Evolutionary conservation across 768 basidiomycete species (phyloP).

Genomic region (Trametes gibbosa): DNA sequence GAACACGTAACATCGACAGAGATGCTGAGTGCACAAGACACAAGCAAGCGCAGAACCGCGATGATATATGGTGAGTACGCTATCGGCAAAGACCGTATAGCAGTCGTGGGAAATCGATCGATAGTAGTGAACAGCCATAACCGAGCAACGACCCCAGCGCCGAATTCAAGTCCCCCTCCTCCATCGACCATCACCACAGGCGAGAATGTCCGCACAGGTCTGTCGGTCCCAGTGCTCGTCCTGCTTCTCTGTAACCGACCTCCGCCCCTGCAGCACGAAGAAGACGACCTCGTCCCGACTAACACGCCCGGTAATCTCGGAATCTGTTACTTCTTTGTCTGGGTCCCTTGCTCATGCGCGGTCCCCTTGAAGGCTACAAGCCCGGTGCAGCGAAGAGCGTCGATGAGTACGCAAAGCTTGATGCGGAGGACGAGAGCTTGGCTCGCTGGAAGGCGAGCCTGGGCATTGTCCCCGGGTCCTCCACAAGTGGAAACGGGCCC

Average conservation of each 20-base stretch:
- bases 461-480: constrained; percentile 65
- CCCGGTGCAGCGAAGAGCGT: constrained; percentile 62
- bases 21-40: too few species aligned
- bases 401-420: constrained; percentile 82
- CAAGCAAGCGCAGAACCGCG: too few species aligned
- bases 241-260: constrained; percentile 1
- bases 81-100: constrained; percentile 46
- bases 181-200: constrained; percentile 20
- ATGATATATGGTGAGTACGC: too few species aligned
- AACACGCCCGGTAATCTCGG: constrained; percentile 58
- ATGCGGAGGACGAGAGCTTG: constrained; percentile 89
- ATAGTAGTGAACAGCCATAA: constrained; percentile 27
- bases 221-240: constrained; percentile 25
- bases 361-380: constrained; percentile 62
- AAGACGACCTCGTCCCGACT: constrained; percentile 67
- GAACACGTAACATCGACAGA: too few species aligned
- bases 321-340: constrained; percentile 1
- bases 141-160: constrained; percentile 16
- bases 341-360: not conserved
- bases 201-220: constrained; percentile 51
- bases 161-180: constrained; percentile 20
- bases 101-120: constrained; percentile 74
- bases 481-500: constrained; percentile 47
- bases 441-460: constrained; percentile 95
- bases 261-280: constrained; percentile 50